Conservation (phyloP, 2,329 filamentous ascomycete species). For the Aspergillus clavatus region DNA sequence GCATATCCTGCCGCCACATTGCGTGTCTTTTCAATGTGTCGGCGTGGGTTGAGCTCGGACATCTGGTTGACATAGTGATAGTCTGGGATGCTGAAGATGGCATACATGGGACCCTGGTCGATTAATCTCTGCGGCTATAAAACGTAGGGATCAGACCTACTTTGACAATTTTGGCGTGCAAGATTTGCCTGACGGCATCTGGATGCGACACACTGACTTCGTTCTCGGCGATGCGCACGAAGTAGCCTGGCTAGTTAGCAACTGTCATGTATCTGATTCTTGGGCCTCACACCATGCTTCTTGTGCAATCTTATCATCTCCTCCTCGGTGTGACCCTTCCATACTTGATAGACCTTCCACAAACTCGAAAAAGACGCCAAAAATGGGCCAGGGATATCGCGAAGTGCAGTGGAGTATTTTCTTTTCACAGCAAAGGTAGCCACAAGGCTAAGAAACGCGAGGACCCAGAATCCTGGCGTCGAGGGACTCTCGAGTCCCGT, state of each 20-base stretch:
- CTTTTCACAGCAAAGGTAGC: conserved; percentile 8
- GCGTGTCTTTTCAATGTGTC: conserved; percentile 30
- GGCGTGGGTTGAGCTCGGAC: conserved; percentile 34
- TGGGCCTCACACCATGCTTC: conserved; percentile 32
- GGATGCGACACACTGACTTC: conserved; percentile 45
- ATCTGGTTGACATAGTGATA: conserved; percentile 39
- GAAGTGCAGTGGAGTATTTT: conserved; percentile 46
- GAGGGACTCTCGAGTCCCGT: no score
- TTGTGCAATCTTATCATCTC: conserved; percentile 36
- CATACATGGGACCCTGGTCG: conserved; percentile 35
- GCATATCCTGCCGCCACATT: conserved; percentile 29
- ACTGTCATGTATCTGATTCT: not conserved
- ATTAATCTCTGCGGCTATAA: conserved; percentile 11
- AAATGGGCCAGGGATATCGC: conserved; percentile 42
- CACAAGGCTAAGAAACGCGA: not conserved
- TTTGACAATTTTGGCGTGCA: conserved; percentile 25
- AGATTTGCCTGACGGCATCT: conserved; percentile 36
- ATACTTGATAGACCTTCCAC: conserved; percentile 39
- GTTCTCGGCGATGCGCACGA: conserved; percentile 43
- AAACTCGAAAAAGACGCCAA: conserved; percentile 37
- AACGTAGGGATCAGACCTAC: conserved; percentile 5
- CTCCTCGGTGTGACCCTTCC: conserved; percentile 37
- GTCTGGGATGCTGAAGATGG: conserved; percentile 37
- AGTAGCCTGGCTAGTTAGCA: conserved; percentile 24
- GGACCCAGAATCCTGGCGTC: not conserved